Base-by-base conservation (phyloP, 305 asterid genomes). In the Solanum hybrid region DNA sequence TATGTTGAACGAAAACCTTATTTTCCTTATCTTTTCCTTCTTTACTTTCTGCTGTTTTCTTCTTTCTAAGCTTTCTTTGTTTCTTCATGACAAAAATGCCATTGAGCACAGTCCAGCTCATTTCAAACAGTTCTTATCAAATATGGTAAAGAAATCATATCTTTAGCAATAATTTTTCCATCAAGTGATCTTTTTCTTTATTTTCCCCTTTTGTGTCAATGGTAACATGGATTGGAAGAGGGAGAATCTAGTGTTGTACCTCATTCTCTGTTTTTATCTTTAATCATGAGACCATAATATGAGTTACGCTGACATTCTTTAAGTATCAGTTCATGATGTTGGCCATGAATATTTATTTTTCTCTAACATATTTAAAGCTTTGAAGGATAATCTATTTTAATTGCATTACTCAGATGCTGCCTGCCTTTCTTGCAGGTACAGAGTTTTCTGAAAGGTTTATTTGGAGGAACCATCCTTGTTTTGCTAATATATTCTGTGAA, bases 401-500 rank as follows among this genome's bases (percentile, higher is more conserved):
- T 78, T 57, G 14, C 67, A 80, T 78, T 46, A 75, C 86, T 77
- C 79, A 89, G 37, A 90, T 91, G 89, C 73, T 91, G 89, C 64
- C 91, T 80, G 71, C 86, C 87, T 73, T 93, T 87, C 84, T 91
- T 91, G 91, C 96, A 97, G 99, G 92, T 95, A 90, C 96, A 91
- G 92, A 91, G 92, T 67, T 95, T 93, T 92, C 92, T 94, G 89
- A 94, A 91, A 92, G 99, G 98, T 89, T 91, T 97, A 92, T 90
- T 89, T 86, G 98, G 98, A 89, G 99, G 99, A 92, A 92, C 90
- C 87, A 69, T 92, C 90, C 96, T 96, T 93, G 98, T 98, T 86
- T 79, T 96, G 51, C 83, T 93, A 92, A 93, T 96, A 92, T 95
- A 94, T 82, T 91, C 94, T 13, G 92, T 92, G 88, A 96, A 96